Evolutionary conservation across 306 rosid genomes (phyloP), one percentile per base, ranked within the genome.

Genomic region (Vigna angularis): DNA sequence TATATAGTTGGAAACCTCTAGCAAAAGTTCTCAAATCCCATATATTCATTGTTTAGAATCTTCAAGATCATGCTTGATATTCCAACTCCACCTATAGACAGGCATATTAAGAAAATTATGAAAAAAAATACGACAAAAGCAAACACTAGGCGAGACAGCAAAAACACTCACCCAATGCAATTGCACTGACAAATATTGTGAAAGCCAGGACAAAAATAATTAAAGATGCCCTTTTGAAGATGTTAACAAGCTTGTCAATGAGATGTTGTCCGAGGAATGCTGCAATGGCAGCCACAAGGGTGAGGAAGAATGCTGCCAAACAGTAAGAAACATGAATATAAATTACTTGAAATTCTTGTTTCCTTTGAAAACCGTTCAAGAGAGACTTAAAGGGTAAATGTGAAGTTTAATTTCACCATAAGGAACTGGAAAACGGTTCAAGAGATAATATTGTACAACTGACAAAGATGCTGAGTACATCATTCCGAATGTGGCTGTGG

Each of bases 401-500:
- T 70, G 63, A 45, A 44, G 28, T 65, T 30, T 48, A 62, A 24
- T 55, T 83, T 81, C 64, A 91, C 98, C 98, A 36, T 93, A 88
- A 20, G 97, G 91, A 79, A 91, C 82, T 13, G 98, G 97, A 65
- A 93, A 93, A 61, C 95, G 98, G 17, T 88, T 87, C 58, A 93
- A 78, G 17, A 93, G 92, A 83, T 83, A 91, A 81, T 91, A 93
- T 64, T 93, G 93, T 42, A 86, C 91, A 48, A 93, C 97, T n/a
- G 97, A 93, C 83, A 91, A 83, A 14, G 97, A 91, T 5, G 97
- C 83, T 15, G 98, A 90, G 84, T 89, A 93, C 73, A 85, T 82
- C 98, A 91, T 93, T 66, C 93, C 97, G 72, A 91, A 87, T n/a
- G 95, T 87, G 53, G 97, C 97, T 0, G 95, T 84, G 57, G 98